Conservation (phyloP, 208 protist species). For the Wallacemonas sp. region DNA sequence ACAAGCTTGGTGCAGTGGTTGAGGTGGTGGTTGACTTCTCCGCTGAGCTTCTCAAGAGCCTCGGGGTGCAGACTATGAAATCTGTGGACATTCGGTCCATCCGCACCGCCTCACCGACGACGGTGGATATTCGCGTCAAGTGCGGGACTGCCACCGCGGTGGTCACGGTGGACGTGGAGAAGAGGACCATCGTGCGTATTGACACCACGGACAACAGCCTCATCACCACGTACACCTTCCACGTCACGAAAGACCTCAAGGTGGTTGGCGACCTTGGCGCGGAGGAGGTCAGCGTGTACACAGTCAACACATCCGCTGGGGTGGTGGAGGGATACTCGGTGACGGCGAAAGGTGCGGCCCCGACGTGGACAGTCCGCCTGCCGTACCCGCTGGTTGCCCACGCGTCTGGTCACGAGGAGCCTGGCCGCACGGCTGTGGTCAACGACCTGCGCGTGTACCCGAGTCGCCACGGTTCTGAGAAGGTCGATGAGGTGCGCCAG, state of each 20-base stretch:
- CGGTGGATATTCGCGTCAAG: conserved; percentile 13
- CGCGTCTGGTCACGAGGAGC: conserved; percentile 51
- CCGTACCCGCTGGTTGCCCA: conserved; percentile 68
- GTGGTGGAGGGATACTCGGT: conserved; percentile 58
- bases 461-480: conserved; percentile 54
- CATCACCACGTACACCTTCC: conserved; percentile 29
- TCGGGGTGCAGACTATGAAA: conserved; percentile 38
- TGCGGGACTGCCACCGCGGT: conserved; percentile 12
- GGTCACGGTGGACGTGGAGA: conserved; percentile 18
- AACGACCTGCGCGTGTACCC: conserved; percentile 81
- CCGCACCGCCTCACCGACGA: conserved; percentile 19
- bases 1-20: conserved; percentile 44
- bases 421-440: conserved; percentile 42
- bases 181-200: conserved; percentile 12
- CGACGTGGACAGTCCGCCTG: conserved; percentile 60
- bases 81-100: conserved; percentile 31
- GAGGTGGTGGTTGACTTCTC: conserved; percentile 61
- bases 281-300: conserved; percentile 38
- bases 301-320: conserved; percentile 28
- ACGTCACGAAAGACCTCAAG: conserved; percentile 33
- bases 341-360: conserved; percentile 21
- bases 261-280: conserved; percentile 25
- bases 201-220: conserved; percentile 21
- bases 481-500: conserved; percentile 75
- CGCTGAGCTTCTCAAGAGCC: conserved; percentile 23